Conservation (phyloP, 1,139 yeast genomes). For the Pichiaceae sp. region DNA sequence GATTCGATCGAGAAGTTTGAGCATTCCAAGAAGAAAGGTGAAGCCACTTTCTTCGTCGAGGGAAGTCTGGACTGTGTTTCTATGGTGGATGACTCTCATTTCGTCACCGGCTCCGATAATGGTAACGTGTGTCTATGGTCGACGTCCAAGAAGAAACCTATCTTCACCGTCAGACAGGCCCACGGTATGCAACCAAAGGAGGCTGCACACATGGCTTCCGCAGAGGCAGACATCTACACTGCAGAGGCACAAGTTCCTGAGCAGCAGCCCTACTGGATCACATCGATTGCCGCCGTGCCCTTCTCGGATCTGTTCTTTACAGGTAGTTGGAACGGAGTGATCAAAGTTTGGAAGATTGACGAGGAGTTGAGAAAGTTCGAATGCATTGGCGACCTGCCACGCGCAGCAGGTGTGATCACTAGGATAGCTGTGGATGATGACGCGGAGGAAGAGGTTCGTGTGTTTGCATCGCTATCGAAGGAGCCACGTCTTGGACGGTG, state of each 20-base stretch:
- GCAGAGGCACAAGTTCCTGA: constrained; percentile 52
- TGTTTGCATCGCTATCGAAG: constrained; percentile 65
- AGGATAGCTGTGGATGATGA: constrained; percentile 58
- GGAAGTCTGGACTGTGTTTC: constrained; percentile 88
- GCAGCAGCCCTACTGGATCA: constrained; percentile 77
- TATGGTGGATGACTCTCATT: constrained; percentile 88
- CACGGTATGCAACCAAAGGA: constrained; percentile 67
- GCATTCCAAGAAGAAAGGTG: constrained; percentile 17
- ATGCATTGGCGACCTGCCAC: constrained; percentile 44
- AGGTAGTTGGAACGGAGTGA: constrained; percentile 79
- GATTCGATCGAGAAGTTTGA: constrained; percentile 39
- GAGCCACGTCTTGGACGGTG: constrained; percentile 89
- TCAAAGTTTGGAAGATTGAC: constrained; percentile 70
- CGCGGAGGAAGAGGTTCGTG: constrained; percentile 37
- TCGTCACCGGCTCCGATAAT: constrained; percentile 91
- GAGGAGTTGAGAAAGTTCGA: constrained; percentile 55
- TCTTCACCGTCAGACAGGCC: constrained; percentile 55
- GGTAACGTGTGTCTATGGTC: constrained; percentile 89
- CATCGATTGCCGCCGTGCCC: constrained; percentile 81
- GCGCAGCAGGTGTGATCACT: constrained; percentile 67
- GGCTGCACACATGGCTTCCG: constrained; percentile 49
- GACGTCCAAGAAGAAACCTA: constrained; percentile 79
- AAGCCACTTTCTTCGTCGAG: constrained; percentile 45
- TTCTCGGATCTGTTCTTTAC: constrained; percentile 75
- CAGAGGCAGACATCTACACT: constrained; percentile 41